These are phyloP conservation scores for Penicillium lividum DNA, from an alignment of 495 filamentous ascomycete species.

Conservation along the genomic window DNA sequence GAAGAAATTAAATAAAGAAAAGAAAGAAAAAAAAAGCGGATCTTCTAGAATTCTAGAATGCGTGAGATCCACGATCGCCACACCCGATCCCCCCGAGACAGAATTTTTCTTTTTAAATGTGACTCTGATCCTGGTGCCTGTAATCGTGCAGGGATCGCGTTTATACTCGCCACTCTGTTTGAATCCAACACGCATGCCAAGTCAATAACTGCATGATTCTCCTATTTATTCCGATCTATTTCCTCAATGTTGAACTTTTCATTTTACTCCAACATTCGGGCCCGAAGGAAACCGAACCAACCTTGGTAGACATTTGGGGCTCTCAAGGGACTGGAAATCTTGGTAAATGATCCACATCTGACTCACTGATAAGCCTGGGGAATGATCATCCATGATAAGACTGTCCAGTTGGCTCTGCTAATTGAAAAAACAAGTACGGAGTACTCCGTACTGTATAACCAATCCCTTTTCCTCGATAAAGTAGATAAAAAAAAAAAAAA, in stretches of 20 bases:
- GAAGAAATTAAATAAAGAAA: too few species aligned
- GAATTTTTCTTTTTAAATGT: not conserved
- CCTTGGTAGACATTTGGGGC: not conserved
- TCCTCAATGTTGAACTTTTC: not conserved
- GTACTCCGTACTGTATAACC: too few species aligned
- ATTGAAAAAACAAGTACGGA: too few species aligned
- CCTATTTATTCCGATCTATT: not conserved
- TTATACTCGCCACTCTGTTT: not conserved
- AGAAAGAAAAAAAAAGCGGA: not conserved
- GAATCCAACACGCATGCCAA: not conserved
- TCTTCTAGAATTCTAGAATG: slow-evolving; percentile 35
- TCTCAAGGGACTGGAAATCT: not conserved
- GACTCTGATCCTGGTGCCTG: not conserved
- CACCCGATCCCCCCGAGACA: slow-evolving; percentile 10
- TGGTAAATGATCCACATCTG: slow-evolving; percentile 1
- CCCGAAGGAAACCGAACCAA: slow-evolving; percentile 19
- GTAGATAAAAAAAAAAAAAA: too few species aligned
- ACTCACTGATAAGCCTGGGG: slow-evolving; percentile 11
- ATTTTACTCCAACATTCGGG: not conserved
- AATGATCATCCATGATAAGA: too few species aligned
- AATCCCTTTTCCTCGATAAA: too few species aligned
- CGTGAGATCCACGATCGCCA: slow-evolving; percentile 23
- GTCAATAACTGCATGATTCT: not conserved
- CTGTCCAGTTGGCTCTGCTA: too few species aligned
- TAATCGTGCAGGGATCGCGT: not conserved